Evolutionary conservation across 75 land plant species (phyloP).

Genomic region (Picea glauca): DNA sequence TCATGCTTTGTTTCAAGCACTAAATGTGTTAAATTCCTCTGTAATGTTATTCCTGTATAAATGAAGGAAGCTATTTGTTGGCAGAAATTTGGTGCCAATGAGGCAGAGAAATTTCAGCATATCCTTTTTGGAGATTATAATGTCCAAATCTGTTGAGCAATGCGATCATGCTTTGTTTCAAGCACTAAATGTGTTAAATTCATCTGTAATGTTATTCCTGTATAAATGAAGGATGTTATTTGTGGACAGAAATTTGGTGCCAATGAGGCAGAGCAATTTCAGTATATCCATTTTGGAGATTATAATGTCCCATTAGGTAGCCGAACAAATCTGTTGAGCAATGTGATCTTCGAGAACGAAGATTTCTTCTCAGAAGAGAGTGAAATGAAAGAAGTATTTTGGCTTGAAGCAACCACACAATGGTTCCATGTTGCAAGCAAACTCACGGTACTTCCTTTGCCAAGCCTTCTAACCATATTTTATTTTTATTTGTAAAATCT

Average conservation of each 20-base stretch:
- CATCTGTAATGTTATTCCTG: neutral
- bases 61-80: neutral
- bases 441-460: constrained; percentile 30
- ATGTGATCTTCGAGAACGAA: constrained; percentile 41
- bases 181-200: too few relatives aligned
- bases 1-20: too few relatives aligned
- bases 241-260: constrained; percentile 5
- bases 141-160: constrained; percentile 42
- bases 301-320: constrained; percentile 43
- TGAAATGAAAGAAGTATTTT: constrained; percentile 55
- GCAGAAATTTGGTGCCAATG: constrained; percentile 2
- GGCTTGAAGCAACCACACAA: constrained; percentile 32
- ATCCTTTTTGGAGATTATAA: constrained; percentile 48
- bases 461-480: neutral
- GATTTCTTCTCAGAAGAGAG: constrained; percentile 43
- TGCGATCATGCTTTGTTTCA: too few relatives aligned
- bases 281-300: constrained; percentile 36
- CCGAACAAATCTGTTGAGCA: constrained; percentile 38
- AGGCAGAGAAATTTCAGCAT: constrained; percentile 12
- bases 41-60: neutral
- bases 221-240: neutral
- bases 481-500: neutral
- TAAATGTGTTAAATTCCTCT: too few relatives aligned
- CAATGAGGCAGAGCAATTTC: constrained; percentile 3
- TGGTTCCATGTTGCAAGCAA: constrained; percentile 34